Evolutionary conservation across 108 stramenopile genomes (phyloP), one percentile per base, ranked within the genome.

Genomic region (Schizochytrium sp.): DNA sequence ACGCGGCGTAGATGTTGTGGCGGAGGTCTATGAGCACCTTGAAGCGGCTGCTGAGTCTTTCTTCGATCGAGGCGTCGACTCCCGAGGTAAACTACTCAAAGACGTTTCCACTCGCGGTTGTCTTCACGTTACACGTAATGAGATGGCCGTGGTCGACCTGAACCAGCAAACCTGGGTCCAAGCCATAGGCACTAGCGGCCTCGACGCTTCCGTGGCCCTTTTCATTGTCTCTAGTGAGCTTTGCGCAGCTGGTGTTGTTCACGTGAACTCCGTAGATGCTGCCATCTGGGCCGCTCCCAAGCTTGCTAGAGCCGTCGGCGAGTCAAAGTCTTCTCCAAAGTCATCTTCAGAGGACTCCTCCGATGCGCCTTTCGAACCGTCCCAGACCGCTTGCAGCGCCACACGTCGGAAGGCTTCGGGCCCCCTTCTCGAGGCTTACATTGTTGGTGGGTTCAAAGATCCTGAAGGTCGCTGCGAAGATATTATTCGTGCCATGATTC

Each of bases 11-110:
- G 53, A 55, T 2, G 76, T 83, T 10, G 50, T 83, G 38, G 76
- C 49, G 53, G 76, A 83, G 53, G 76, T 55, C 12, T 83, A 83
- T 40, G 76, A 83, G 50, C 76, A 83, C 50, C 76, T 83, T 38
- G 76, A 83, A 38, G 50, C 55, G 76, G 17, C 17, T n/a, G 59
- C n/a, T 60, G 76, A 55, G 50, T 49, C 47, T 10, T 83, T 83
- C 76, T 83, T 83, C 40, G 76, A 83, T 40, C 12, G 64, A 15
- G 64, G 64, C 64, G 64, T 69, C 42, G 64, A 69, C 64, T 5
- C 10, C 19, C 42, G 5, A 7, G 64, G 64, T 44, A 69, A 69
- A 7, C 44, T 69, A 8, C 10, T 69, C 64, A 69, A 69, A 44
- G 64, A 12, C 42, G 64, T 69, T 44, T 44, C 64, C 7, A 15